phyloP scores from a whole-genome alignment of 2,329 filamentous ascomycete species.

The Claviceps fusiformis region DNA sequence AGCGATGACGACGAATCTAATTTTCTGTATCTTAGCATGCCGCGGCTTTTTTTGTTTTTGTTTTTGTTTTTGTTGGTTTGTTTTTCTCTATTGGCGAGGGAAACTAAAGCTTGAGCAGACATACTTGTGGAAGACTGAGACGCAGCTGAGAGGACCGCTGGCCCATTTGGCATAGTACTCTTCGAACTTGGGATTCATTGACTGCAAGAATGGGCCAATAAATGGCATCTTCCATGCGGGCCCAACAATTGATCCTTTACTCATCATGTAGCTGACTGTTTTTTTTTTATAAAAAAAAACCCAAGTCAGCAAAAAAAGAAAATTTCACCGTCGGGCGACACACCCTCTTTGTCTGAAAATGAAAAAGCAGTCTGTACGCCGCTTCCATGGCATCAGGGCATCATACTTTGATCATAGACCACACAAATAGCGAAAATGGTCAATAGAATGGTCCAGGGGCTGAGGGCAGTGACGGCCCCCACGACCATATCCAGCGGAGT shows the following conservation, averaged over 20 bases:
- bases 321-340: neutral
- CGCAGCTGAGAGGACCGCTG: conserved; percentile 84
- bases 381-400: neutral
- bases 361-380: neutral
- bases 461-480: conserved; percentile 42
- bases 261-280: conserved; percentile 58
- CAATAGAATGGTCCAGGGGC: conserved; percentile 48
- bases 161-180: conserved; percentile 88
- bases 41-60: too few species aligned
- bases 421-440: conserved; percentile 59
- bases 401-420: conserved; percentile 81
- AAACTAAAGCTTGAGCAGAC: conserved; percentile 12
- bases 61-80: too few species aligned
- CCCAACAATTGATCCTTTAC: conserved; percentile 64
- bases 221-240: conserved; percentile 68
- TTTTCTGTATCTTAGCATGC: neutral
- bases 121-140: conserved; percentile 98
- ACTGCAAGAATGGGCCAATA: conserved; percentile 91
- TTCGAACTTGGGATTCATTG: conserved; percentile 80
- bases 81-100: too few species aligned
- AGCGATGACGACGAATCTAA: conserved; percentile 89
- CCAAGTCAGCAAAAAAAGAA: neutral
- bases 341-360: neutral
- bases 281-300: neutral
- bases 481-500: conserved; percentile 42